Percentiles rank a stretch among this genome's conserved stretches.
Conservation (phyloP, 139 green algal species). For the Microglena sp. region DNA sequence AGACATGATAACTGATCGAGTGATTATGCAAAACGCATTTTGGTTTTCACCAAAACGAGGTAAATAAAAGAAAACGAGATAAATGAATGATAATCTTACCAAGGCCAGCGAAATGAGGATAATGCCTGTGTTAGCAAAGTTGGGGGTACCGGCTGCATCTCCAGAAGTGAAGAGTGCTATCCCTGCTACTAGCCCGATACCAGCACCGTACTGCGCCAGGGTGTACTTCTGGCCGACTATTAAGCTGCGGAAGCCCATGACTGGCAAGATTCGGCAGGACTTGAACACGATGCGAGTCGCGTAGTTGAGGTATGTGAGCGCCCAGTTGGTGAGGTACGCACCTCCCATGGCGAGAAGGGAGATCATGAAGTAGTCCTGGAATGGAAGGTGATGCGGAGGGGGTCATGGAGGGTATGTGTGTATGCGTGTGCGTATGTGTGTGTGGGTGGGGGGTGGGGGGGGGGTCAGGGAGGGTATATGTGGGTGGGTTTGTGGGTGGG, state of each 20-base stretch:
- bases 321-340: conserved; percentile 55
- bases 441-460: not conserved
- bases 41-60: too few relatives aligned
- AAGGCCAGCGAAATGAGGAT: conserved; percentile 40
- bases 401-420: too few relatives aligned
- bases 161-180: conserved; percentile 50
- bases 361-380: conserved; percentile 40
- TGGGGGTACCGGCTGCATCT: conserved; percentile 31
- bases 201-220: conserved; percentile 28
- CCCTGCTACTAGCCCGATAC: conserved; percentile 38
- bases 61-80: too few relatives aligned
- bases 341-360: conserved; percentile 38
- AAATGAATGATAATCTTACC: too few relatives aligned
- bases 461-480: not conserved
- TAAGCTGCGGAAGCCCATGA: conserved; percentile 44
- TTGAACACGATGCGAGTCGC: conserved; percentile 58
- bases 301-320: conserved; percentile 59
- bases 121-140: conserved; percentile 36
- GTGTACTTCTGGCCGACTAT: conserved; percentile 7
- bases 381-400: not conserved
- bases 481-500: too few relatives aligned
- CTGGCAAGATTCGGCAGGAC: conserved; percentile 46
- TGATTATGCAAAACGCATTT: too few relatives aligned
- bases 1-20: too few relatives aligned
- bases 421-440: too few relatives aligned